These are phyloP conservation scores for Neolecta irregularis DNA, from an alignment of 1,139 yeast species.

Conservation along the genomic window DNA sequence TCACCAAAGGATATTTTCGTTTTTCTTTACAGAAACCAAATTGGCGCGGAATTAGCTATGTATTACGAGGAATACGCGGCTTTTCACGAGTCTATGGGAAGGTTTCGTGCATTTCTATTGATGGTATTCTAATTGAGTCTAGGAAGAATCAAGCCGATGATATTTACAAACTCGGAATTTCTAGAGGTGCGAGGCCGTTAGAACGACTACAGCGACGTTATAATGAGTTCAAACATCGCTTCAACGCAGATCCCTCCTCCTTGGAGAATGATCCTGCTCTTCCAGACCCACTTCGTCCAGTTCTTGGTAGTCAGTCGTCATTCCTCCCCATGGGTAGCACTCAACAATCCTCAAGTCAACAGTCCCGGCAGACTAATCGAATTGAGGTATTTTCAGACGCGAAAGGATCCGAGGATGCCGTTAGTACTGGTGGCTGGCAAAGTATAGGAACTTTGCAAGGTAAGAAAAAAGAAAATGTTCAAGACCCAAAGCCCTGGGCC, in stretches of 20 bases:
- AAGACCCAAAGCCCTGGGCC: conserved; percentile 47
- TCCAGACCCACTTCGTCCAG: conserved; percentile 1
- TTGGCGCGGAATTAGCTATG: conserved; percentile 51
- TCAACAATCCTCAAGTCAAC: conserved; percentile 13
- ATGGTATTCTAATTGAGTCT: neutral
- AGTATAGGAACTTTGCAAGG: conserved; percentile 37
- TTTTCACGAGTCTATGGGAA: conserved; percentile 40
- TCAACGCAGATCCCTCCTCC: conserved; percentile 19
- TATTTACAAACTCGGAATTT: conserved; percentile 48
- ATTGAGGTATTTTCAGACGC: conserved; percentile 25
- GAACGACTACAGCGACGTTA: conserved; percentile 38
- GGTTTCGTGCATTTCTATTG: neutral
- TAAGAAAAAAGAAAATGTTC: conserved; percentile 49
- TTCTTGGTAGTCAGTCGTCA: too few species aligned
- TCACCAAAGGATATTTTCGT: conserved; percentile 58
- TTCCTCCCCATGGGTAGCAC: too few species aligned
- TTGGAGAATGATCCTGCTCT: neutral
- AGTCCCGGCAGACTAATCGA: conserved; percentile 5
- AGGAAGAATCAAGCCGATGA: conserved; percentile 43
- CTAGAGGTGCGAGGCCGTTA: conserved; percentile 47
- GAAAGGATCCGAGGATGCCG: conserved; percentile 17
- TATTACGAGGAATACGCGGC: conserved; percentile 74
- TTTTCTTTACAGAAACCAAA: conserved; percentile 56
- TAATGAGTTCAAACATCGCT: conserved; percentile 33
- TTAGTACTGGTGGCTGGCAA: conserved; percentile 30